A percentile compares a stretch with the other conserved stretches of the same genome.
Conservation (phyloP, 768 basidiomycete genomes). For the Cyclocybe cylindracea region DNA sequence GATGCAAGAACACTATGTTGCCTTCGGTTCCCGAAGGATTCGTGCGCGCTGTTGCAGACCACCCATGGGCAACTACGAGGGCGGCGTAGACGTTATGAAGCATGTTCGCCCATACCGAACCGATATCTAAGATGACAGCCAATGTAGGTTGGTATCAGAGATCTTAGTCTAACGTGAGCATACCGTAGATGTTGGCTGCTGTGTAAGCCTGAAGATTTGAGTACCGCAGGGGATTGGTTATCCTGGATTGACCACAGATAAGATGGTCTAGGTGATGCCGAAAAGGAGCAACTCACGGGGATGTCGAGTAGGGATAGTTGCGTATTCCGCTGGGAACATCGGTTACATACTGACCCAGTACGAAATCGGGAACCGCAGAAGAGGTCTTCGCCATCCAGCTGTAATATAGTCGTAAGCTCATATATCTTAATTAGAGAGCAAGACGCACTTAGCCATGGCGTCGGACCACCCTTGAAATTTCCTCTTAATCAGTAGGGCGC, state of each 20-base stretch:
- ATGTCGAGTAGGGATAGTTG: conserved; percentile 58
- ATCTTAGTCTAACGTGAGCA: background rate
- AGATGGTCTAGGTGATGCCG: background rate
- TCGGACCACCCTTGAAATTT: conserved; percentile 40
- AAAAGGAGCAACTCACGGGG: conserved; percentile 28
- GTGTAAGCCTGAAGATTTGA: conserved; percentile 32
- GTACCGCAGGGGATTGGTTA: conserved; percentile 47
- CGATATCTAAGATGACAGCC: conserved; percentile 24
- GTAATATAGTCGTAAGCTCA: background rate
- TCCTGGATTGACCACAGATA: conserved; percentile 16
- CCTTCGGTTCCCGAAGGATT: conserved; percentile 39
- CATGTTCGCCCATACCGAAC: conserved; percentile 52
- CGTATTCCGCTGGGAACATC: conserved; percentile 54
- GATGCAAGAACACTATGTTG: conserved; percentile 47
- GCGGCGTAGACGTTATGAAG: conserved; percentile 42
- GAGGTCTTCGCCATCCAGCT: conserved; percentile 49
- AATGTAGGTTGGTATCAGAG: background rate
- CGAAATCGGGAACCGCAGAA: conserved; percentile 36
- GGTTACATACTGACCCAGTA: conserved; percentile 54
- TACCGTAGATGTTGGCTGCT: conserved; percentile 47
- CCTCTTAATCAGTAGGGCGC: no score
- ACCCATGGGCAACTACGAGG: conserved; percentile 33
- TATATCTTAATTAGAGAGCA: background rate
- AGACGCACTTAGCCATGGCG: conserved; percentile 43
- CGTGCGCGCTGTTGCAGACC: conserved; percentile 34